phyloP scores from a whole-genome alignment of 352 stramenopile genomes.

The Phytophthora niederhauseri region DNA sequence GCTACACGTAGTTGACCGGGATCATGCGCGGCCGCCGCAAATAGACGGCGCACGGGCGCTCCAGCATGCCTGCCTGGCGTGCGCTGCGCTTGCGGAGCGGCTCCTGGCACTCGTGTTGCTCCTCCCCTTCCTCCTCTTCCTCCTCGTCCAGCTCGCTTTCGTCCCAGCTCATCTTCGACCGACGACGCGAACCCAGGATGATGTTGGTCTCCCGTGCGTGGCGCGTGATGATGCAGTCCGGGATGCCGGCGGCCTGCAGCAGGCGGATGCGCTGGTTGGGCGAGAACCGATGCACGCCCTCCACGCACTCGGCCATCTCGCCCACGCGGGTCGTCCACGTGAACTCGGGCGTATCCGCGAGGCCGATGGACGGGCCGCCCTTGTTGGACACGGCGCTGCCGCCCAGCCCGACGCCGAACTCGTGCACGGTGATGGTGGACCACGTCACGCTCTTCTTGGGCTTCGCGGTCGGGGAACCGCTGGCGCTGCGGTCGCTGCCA shows the following conservation, averaged over 20 bases:
- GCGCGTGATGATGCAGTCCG: conserved; percentile 72
- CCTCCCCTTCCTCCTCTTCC: conserved; percentile 18
- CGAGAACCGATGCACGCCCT: conserved; percentile 70
- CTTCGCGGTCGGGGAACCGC: not conserved
- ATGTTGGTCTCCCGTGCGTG: conserved; percentile 65
- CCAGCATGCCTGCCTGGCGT: conserved; percentile 43
- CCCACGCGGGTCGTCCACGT: conserved; percentile 72
- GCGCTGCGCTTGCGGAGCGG: conserved; percentile 48
- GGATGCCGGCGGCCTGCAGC: conserved; percentile 58
- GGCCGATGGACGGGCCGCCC: conserved; percentile 61
- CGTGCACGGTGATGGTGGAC: conserved; percentile 57
- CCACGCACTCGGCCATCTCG: conserved; percentile 68
- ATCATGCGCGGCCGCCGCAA: conserved; percentile 69
- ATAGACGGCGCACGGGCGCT: conserved; percentile 52
- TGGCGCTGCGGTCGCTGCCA: not conserved
- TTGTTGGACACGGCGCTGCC: conserved; percentile 64
- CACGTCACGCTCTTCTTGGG: conserved; percentile 41
- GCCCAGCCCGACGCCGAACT: conserved; percentile 65
- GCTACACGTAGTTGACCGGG: conserved; percentile 68
- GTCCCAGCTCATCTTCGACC: conserved; percentile 31
- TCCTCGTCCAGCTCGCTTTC: conserved; percentile 21
- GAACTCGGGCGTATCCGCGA: conserved; percentile 61
- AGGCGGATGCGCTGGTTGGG: conserved; percentile 61
- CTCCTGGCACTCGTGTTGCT: conserved; percentile 17
- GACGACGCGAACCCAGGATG: conserved; percentile 62